Percentiles rank a stretch among this genome's conserved stretches.
phyloP scores from a whole-genome alignment of 176 grass and related monocot species.

The Phoenix dactylifera region DNA sequence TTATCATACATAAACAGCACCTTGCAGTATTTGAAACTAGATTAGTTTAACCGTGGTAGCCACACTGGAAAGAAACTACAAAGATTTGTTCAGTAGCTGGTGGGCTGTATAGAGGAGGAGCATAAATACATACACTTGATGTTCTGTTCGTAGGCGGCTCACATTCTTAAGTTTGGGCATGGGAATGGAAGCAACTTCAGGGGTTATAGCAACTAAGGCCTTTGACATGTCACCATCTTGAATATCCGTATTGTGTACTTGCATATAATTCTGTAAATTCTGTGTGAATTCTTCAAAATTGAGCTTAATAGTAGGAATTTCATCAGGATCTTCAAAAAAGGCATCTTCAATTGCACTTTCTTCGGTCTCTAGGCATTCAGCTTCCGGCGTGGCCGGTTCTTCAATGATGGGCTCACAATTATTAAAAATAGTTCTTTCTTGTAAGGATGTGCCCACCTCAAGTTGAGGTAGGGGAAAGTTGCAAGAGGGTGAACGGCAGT shows the following conservation, averaged over 20 bases:
- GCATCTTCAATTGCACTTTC: constrained; percentile 64
- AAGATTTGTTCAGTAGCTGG: background rate
- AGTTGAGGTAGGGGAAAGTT: constrained; percentile 19
- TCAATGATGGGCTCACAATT: constrained; percentile 67
- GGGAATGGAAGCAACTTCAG: constrained; percentile 72
- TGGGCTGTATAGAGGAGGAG: background rate
- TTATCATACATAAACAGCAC: background rate
- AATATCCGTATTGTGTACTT: constrained; percentile 58
- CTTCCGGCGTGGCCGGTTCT: constrained; percentile 64
- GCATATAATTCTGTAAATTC: constrained; percentile 69
- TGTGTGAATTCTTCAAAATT: constrained; percentile 70
- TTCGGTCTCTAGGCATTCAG: constrained; percentile 32
- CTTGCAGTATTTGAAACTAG: background rate
- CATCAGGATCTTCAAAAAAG: constrained; percentile 59
- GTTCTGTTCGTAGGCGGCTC: constrained; percentile 74
- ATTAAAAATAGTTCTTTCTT: constrained; percentile 11
- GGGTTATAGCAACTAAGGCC: constrained; percentile 51
- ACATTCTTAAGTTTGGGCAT: constrained; percentile 80
- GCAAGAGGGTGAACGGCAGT: background rate
- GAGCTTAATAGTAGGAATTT: constrained; percentile 75
- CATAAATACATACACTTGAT: constrained; percentile 63
- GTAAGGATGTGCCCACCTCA: constrained; percentile 14
- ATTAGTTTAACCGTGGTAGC: background rate
- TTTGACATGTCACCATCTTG: constrained; percentile 62
- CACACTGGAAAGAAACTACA: no score